These are phyloP conservation scores for Volvox africanus DNA, from an alignment of 139 green algal genomes.

Conservation along the genomic window DNA sequence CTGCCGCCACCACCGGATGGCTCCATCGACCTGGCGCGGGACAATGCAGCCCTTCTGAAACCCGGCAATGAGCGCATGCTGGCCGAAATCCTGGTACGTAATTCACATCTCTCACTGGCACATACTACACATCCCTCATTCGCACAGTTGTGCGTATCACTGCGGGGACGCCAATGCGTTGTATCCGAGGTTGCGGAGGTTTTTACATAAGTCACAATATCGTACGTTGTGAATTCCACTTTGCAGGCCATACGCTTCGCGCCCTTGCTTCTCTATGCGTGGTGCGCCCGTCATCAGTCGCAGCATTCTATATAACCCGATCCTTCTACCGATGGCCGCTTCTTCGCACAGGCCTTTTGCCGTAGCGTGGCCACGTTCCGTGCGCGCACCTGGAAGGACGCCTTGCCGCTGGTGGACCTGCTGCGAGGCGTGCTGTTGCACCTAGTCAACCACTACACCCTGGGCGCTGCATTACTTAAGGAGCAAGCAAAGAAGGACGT, in stretches of 20 bases:
- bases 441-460: conserved; percentile 49
- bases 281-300: no score
- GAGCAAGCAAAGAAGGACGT: conserved; percentile 41
- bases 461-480: conserved; percentile 21
- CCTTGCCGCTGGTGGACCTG: conserved; percentile 61
- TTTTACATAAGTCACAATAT: no score
- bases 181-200: no score
- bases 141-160: no score
- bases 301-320: no score
- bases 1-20: conserved; percentile 16
- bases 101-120: no score
- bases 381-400: conserved; percentile 59
- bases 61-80: conserved; percentile 48
- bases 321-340: no score
- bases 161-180: no score
- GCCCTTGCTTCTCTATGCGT: no score
- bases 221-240: no score
- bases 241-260: no score
- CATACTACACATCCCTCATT: no score
- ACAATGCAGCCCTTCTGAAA: conserved; percentile 34
- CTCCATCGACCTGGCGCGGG: conserved; percentile 48
- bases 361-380: conserved; percentile 51
- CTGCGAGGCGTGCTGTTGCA: conserved; percentile 59
- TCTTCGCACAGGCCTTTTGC: conserved; percentile 49
- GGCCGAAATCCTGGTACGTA: conserved; percentile 43